These are phyloP conservation scores for Fragaria vesca DNA, from an alignment of 306 rosid species.

Conservation along the genomic window DNA sequence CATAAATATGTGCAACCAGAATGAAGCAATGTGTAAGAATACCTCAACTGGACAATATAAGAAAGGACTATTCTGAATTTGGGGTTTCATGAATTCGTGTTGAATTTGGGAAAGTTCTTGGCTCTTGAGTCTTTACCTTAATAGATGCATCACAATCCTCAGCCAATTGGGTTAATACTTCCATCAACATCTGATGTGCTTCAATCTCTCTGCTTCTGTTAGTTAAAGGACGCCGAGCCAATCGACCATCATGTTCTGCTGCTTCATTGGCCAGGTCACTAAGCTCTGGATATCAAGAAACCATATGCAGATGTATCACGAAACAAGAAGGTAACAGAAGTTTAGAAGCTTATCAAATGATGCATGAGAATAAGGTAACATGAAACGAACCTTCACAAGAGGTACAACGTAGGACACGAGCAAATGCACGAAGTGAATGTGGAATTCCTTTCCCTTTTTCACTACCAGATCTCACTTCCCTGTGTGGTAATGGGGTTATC, in stretches of 20 bases:
- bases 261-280: constrained; percentile 55
- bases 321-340: constrained; percentile 10
- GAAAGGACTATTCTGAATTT: not conserved
- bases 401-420: constrained; percentile 59
- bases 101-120: not conserved
- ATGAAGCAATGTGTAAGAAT: not conserved
- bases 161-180: constrained; percentile 38
- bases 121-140: constrained; percentile 35
- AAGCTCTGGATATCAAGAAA: constrained; percentile 49
- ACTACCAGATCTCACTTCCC: constrained; percentile 57
- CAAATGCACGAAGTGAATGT: constrained; percentile 76
- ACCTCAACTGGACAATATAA: not conserved
- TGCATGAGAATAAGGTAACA: not conserved
- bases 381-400: constrained; percentile 41
- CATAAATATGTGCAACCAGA: not conserved
- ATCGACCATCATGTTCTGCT: constrained; percentile 65
- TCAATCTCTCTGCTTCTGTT: constrained; percentile 51
- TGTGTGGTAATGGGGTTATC: constrained; percentile 29
- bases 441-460: constrained; percentile 78
- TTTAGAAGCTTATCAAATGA: constrained; percentile 3
- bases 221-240: constrained; percentile 60
- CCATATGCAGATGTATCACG: constrained; percentile 13
- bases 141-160: constrained; percentile 45
- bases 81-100: not conserved
- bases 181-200: constrained; percentile 62